These are phyloP conservation scores for Cryptomeria japonica DNA, from an alignment of 75 land plant genomes.

Conservation along the genomic window DNA sequence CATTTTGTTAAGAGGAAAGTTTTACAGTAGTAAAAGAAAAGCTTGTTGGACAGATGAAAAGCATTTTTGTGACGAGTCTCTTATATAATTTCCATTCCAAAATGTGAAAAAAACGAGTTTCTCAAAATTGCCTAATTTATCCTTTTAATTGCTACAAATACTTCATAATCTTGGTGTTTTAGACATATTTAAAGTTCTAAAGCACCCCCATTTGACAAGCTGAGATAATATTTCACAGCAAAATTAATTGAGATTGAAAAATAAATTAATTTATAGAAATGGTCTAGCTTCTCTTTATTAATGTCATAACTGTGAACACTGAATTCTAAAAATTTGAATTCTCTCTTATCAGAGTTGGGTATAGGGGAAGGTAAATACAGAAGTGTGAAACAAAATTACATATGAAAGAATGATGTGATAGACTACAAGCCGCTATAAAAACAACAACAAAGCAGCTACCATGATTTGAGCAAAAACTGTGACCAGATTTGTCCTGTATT, in stretches of 20 bases:
- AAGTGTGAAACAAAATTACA: neutral
- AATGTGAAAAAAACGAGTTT: neutral
- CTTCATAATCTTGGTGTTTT: neutral
- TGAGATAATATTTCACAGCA: neutral
- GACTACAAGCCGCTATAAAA: neutral
- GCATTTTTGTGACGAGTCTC: no score
- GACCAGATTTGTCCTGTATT: neutral
- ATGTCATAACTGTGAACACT: neutral
- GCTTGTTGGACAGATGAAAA: no score
- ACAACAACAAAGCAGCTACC: neutral
- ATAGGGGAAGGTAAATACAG: neutral
- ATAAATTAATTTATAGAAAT: neutral
- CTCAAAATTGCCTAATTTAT: neutral
- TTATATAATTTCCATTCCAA: neutral
- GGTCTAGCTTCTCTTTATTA: neutral
- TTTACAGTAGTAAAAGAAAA: no score
- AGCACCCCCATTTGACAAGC: neutral
- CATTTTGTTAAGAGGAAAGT: no score
- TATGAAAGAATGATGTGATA: constrained; percentile 1
- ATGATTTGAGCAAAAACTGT: neutral
- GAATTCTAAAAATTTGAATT: neutral
- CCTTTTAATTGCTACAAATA: neutral
- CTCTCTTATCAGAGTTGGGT: neutral
- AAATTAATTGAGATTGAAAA: neutral
- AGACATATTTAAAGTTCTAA: neutral